Conservation (phyloP, 331 rosid species). For the Pyracantha coccinea region DNA sequence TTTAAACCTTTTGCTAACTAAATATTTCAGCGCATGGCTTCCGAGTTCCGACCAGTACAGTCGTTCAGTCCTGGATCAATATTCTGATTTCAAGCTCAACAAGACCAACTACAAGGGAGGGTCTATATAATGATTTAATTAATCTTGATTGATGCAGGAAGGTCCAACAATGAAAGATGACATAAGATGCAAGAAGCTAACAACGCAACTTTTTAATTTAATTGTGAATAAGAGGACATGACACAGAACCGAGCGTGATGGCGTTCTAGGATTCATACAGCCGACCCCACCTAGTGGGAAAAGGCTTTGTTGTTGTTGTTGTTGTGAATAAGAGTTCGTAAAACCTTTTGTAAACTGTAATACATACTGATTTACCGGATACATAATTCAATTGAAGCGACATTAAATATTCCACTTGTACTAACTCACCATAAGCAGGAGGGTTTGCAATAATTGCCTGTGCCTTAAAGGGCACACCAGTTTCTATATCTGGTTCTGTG, state of each 20-base stretch:
- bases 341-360: not conserved
- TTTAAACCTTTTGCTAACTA: no score
- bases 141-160: not conserved
- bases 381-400: conserved; percentile 19
- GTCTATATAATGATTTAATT: not conserved
- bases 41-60: not conserved
- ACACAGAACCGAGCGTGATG: no score
- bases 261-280: no score
- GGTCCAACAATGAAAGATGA: not conserved
- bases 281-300: no score
- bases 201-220: not conserved
- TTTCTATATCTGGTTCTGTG: conserved; percentile 82
- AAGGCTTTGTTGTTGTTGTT: no score
- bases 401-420: conserved; percentile 9
- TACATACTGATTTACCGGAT: not conserved
- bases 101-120: not conserved
- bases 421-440: conserved; percentile 84
- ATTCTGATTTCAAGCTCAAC: not conserved
- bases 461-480: conserved; percentile 66
- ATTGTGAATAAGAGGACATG: not conserved
- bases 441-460: conserved; percentile 98
- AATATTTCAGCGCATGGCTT: not conserved
- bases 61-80: not conserved
- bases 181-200: not conserved
- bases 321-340: not conserved